Evolutionary conservation across 345 rosid genomes (phyloP).

Genomic region (Melastoma malabathricum): DNA sequence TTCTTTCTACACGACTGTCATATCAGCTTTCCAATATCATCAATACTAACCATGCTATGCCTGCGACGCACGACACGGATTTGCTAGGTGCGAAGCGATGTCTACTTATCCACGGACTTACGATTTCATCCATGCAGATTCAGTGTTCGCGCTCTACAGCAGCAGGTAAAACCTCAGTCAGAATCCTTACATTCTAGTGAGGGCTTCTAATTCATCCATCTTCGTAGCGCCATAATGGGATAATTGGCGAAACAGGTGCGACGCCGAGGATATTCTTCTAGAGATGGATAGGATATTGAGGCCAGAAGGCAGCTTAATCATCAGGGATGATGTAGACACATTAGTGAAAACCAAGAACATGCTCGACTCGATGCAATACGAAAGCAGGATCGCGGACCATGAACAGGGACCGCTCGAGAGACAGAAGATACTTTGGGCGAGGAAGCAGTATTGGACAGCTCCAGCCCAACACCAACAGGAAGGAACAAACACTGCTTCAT

Average conservation of each 20-base stretch:
- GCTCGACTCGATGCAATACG: constrained; percentile 61
- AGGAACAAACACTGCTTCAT: neutral
- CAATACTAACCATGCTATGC: too few relatives aligned
- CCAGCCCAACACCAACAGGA: constrained; percentile 5
- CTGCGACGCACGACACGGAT: too few relatives aligned
- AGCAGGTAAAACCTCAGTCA: constrained; percentile 21
- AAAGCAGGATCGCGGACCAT: constrained; percentile 64
- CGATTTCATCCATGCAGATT: constrained; percentile 73
- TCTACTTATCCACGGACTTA: constrained; percentile 95
- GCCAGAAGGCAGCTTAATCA: constrained; percentile 70
- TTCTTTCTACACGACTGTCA: neutral
- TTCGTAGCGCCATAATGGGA: too few relatives aligned
- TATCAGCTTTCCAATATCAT: neutral
- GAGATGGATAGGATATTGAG: constrained; percentile 87
- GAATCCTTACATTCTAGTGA: neutral
- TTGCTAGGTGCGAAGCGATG: constrained; percentile 67
- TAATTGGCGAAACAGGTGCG: constrained; percentile 32
- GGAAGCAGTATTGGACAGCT: constrained; percentile 69
- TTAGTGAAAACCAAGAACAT: constrained; percentile 49
- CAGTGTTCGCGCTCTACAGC: constrained; percentile 56
- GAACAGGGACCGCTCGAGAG: constrained; percentile 64
- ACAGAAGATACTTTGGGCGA: constrained; percentile 65
- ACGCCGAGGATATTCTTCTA: constrained; percentile 54
- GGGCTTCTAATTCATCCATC: neutral
- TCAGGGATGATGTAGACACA: constrained; percentile 78